Conservation (phyloP, 805 yeast species). For the Groenewaldozyma salmanticensis region DNA sequence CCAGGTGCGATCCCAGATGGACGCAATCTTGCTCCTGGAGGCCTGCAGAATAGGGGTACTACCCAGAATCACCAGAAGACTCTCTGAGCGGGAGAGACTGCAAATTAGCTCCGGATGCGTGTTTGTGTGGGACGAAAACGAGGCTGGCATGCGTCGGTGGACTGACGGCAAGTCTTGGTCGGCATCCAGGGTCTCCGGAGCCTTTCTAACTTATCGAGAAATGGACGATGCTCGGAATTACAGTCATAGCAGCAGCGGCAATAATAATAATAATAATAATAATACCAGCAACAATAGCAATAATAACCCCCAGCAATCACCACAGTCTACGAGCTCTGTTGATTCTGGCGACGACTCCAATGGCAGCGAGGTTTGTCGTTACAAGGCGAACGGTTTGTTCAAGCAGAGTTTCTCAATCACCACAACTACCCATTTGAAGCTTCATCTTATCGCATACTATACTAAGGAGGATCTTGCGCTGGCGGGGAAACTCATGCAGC, state of each 20-base stretch:
- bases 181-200: slow-evolving; percentile 59
- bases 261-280: background rate
- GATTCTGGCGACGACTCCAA: slow-evolving; percentile 1
- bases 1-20: slow-evolving; percentile 43
- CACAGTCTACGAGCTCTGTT: slow-evolving; percentile 1
- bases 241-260: slow-evolving; percentile 1
- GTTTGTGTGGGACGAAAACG: slow-evolving; percentile 63
- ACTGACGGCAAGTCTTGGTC: slow-evolving; percentile 71
- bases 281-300: background rate
- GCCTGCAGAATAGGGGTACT: slow-evolving; percentile 48
- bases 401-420: slow-evolving; percentile 56
- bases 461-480: slow-evolving; percentile 23
- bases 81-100: slow-evolving; percentile 46
- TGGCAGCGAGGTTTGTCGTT: slow-evolving; percentile 24
- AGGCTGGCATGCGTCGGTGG: slow-evolving; percentile 67
- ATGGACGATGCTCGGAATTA: slow-evolving; percentile 32
- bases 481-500: slow-evolving; percentile 28
- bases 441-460: slow-evolving; percentile 53
- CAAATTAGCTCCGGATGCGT: slow-evolving; percentile 49
- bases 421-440: slow-evolving; percentile 40
- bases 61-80: slow-evolving; percentile 47
- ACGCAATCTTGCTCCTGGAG: slow-evolving; percentile 56
- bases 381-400: slow-evolving; percentile 44
- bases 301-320: background rate
- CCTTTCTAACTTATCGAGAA: slow-evolving; percentile 54